Evolutionary conservation across 495 filamentous ascomycete genomes (phyloP), one percentile per base, ranked within the genome.

Genomic region (Trichoderma reesei): DNA sequence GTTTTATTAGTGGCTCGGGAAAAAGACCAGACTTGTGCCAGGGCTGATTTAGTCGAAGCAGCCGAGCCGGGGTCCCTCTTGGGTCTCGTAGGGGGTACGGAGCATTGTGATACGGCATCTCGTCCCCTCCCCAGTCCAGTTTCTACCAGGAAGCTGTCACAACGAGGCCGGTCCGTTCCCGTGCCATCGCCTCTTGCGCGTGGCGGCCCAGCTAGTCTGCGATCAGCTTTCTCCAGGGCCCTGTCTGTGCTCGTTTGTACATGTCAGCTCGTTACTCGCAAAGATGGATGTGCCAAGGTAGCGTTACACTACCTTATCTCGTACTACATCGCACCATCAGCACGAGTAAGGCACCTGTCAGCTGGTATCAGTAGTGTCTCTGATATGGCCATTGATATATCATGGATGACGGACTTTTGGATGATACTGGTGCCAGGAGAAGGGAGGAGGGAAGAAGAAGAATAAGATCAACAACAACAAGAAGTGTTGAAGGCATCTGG

Each of bases 171-270:
- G 51, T 34, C 26, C 26, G 18, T 56, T 34, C 20, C 51, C n/a
- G n/a, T n/a, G n/a, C n/a, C n/a, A 46, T 46, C 42, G 3, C 16
- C 51, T 56, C 51, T n/a, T n/a, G 26, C 51, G 51, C 51, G 51
- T 56, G 51, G 51, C 31, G 51, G 51, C 8, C 51, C 51, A 56
- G 51, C 51, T 48, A 48, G 44, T 48, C 44, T 18, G 44, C 44
- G 44, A 26, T 48, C 44, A 48, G 44, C 44, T n/a, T 48, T 18
- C 4, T 5, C 13, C n/a, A 8, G 44, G 0, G 13, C 44, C 44
- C 44, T 48, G 44, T 48, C 4, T 39, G 37, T 39, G 10, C n/a
- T n/a, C n/a, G n/a, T n/a, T n/a, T n/a, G n/a, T n/a, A 20, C 44
- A 14, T 48, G 44, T 48, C 44, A 48, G 44, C 44, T 16, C n/a